Evolutionary conservation across 2,329 filamentous ascomycete genomes (phyloP).

Genomic region (Alternaria brassicae): DNA sequence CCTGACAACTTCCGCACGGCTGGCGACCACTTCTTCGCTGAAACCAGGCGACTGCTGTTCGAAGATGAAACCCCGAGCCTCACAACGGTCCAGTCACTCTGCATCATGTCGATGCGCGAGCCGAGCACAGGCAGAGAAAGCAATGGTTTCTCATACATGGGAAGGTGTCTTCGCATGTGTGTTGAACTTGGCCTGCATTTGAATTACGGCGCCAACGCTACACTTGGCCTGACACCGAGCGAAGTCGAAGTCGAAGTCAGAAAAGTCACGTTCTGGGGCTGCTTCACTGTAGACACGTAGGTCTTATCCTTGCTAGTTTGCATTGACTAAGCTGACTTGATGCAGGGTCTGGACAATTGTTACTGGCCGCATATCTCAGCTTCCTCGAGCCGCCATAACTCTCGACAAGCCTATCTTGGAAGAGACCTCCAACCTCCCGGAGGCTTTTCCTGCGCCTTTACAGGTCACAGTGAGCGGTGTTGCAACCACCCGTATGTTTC

Average conservation of each 20-base stretch:
- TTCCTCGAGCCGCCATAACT: constrained; percentile 58
- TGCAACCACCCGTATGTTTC: constrained; percentile 46
- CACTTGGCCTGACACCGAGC: constrained; percentile 44
- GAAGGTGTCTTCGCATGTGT: constrained; percentile 74
- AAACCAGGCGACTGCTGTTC: constrained; percentile 68
- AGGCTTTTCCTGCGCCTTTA: constrained; percentile 34
- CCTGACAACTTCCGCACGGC: constrained; percentile 68
- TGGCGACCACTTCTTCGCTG: constrained; percentile 77
- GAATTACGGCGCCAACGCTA: constrained; percentile 43
- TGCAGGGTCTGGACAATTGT: constrained; percentile 55
- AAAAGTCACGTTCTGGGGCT: constrained; percentile 62
- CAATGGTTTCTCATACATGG: constrained; percentile 75
- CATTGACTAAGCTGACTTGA: constrained; percentile 8
- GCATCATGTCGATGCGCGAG: constrained; percentile 78
- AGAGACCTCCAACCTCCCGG: constrained; percentile 62
- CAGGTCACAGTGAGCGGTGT: constrained; percentile 16
- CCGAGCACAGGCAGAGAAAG: constrained; percentile 75
- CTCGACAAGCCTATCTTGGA: constrained; percentile 61
- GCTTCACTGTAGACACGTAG: constrained; percentile 58
- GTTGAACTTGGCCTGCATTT: constrained; percentile 75
- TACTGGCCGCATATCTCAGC: constrained; percentile 56
- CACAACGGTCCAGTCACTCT: constrained; percentile 76
- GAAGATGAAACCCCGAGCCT: constrained; percentile 66
- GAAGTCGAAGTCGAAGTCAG: constrained; percentile 60
- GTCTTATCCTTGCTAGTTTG: constrained; percentile 22